Evolutionary conservation across 2,329 filamentous ascomycete species (phyloP).

Genomic region (Sporothrix brunneoviolacea): DNA sequence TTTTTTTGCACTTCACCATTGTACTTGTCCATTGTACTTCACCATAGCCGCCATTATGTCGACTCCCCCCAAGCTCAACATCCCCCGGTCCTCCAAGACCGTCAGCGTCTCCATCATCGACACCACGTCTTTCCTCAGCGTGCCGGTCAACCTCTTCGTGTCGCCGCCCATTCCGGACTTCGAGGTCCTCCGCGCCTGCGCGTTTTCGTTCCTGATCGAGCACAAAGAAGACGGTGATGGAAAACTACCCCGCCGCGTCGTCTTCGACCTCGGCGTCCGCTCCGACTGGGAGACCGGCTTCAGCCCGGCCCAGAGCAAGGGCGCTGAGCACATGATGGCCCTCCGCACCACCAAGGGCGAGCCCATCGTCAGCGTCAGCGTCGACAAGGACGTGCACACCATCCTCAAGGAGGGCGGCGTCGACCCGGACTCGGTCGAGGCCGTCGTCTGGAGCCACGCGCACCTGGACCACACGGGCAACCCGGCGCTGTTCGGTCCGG

Average conservation of each 20-base stretch:
- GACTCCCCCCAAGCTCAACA: not conserved
- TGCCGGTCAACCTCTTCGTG: not conserved
- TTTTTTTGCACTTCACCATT: no score
- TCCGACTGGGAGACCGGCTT: slow-evolving; percentile 9
- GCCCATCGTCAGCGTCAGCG: not conserved
- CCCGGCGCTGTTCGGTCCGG: slow-evolving; percentile 35
- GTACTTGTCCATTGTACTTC: no score
- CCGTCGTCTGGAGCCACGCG: slow-evolving; percentile 36
- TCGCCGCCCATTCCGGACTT: not conserved
- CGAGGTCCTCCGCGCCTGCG: not conserved
- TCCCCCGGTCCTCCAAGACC: slow-evolving; percentile 7
- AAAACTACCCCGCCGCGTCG: slow-evolving; percentile 2
- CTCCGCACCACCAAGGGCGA: not conserved
- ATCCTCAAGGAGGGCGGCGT: slow-evolving; percentile 10
- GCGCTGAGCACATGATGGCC: not conserved
- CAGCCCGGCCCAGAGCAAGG: not conserved
- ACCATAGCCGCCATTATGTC: no score
- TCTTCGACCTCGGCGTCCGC: slow-evolving; percentile 14
- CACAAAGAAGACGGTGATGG: no score
- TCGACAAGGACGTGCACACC: slow-evolving; percentile 5
- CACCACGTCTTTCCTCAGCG: slow-evolving; percentile 2
- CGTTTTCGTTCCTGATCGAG: slow-evolving; percentile 11
- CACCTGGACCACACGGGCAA: slow-evolving; percentile 46
- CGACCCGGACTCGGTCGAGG: slow-evolving; percentile 14
- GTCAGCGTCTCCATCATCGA: slow-evolving; percentile 13